Evolutionary conservation across 1,284 basidiomycete genomes (phyloP), one percentile per base, ranked within the genome.

Genomic region (Malassezia obtusa): DNA sequence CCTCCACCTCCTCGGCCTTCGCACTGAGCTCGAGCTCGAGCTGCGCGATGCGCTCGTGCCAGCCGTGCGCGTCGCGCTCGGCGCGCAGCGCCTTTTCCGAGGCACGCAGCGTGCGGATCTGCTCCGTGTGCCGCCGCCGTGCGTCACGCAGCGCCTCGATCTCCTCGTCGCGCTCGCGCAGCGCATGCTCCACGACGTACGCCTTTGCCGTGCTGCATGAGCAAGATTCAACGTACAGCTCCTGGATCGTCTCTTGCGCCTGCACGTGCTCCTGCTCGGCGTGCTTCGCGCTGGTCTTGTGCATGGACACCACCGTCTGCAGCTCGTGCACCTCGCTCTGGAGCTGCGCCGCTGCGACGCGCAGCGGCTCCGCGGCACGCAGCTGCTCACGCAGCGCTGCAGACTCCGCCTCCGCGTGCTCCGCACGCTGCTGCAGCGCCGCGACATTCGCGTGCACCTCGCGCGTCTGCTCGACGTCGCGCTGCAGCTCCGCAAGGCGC

Each of bases 1-100:
- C 68, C 44, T 68, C 66, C 46, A 61, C 58, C 22, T 71, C 68
- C 11, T 59, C 57, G 3, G 67, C 67, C 46, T 67, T 67, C 14
- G 54, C 40, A 10, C 37, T 48, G 8, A 71, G 52, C 32, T 68
- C 65, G 11, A 46, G 26, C 47, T 68, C 68, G 15, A 71, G 49
- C 28, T 67, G 56, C 2, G 21, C 44, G 24, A 67, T 57, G 12
- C 61, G 46, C 7, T 49, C 40, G 8, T 45, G 32, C n/a, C 19
- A 25, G 22, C 30, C 39, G 25, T 41, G 28, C 11, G 25, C 32
- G 2, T 25, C 39, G 9, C 28, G 30, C 44, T 28, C 37, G 6
- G 39, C 47, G 12, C 26, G 32, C 14, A 30, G 11, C 30, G 40
- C 19, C 15, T 41, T 50, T 11, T 44, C 31, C 25, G 30, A 30